Percentiles rank a stretch among this genome's conserved stretches.
Evolutionary conservation across 371 early-diverging fungal species (phyloP).

Genomic region (Mucor racemosus): DNA sequence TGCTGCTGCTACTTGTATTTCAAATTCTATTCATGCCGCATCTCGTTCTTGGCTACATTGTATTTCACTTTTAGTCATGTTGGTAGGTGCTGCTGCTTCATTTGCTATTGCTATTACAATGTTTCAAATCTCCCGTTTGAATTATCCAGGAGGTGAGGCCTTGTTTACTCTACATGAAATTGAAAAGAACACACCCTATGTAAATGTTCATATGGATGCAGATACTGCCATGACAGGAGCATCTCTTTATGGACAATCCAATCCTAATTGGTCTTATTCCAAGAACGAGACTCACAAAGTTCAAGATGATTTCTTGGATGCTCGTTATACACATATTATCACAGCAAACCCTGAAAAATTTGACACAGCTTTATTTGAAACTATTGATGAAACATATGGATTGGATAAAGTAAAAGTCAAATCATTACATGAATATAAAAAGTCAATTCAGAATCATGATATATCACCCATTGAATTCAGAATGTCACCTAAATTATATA

Average conservation of each 20-base stretch:
- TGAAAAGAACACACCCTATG: constrained; percentile 30
- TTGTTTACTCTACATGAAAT: constrained; percentile 65
- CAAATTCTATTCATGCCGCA: constrained; percentile 35
- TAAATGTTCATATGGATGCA: constrained; percentile 80
- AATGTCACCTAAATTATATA: constrained; percentile 38
- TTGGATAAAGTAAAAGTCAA: constrained; percentile 31
- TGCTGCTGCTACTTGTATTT: constrained; percentile 60
- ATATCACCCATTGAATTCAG: constrained; percentile 25
- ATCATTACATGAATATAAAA: constrained; percentile 14
- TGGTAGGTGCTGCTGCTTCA: constrained; percentile 33
- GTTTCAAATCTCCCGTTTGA: constrained; percentile 69
- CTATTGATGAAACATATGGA: constrained; percentile 41
- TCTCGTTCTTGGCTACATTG: constrained; percentile 17
- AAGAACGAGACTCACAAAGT: constrained; percentile 64
- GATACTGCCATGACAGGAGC: constrained; percentile 89
- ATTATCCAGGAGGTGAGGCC: constrained; percentile 93
- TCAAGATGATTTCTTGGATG: constrained; percentile 56
- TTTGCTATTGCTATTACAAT: constrained; percentile 50
- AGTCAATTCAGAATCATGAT: constrained; percentile 3
- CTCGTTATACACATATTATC: constrained; percentile 70
- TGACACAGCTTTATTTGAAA: constrained; percentile 43
- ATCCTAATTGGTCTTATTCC: constrained; percentile 61
- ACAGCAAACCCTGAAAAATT: constrained; percentile 57
- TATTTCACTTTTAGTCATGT: constrained; percentile 22
- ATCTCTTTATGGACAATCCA: constrained; percentile 71